Conservation (phyloP, 2,329 filamentous ascomycete species). For the Claviceps capensis region DNA sequence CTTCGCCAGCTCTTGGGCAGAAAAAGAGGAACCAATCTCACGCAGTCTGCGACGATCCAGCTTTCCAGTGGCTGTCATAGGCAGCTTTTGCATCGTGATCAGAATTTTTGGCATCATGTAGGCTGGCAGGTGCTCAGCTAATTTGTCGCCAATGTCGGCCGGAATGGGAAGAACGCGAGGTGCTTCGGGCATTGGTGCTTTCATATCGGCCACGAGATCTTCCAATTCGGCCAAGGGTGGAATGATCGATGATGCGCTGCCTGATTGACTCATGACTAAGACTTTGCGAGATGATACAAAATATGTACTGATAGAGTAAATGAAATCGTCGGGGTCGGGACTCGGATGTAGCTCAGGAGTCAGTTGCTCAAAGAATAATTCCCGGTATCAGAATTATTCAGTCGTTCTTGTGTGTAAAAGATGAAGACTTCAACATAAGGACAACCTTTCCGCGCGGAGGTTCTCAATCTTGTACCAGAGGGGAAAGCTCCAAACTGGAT, state of each 20-base stretch:
- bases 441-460: too few species aligned
- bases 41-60: conserved; percentile 29
- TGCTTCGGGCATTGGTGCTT: neutral
- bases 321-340: too few species aligned
- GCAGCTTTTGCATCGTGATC: conserved; percentile 26
- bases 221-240: neutral
- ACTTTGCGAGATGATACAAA: neutral
- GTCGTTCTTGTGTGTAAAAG: too few species aligned
- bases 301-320: neutral
- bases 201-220: neutral
- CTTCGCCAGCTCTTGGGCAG: neutral
- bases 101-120: conserved; percentile 31
- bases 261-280: neutral
- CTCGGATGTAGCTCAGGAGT: too few species aligned
- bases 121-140: conserved; percentile 15
- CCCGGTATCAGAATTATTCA: too few species aligned
- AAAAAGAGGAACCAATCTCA: conserved; percentile 18
- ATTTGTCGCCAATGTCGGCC: conserved; percentile 12
- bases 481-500: too few species aligned
- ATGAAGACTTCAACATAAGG: too few species aligned
- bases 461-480: too few species aligned
- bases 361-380: too few species aligned
- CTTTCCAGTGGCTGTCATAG: conserved; percentile 28
- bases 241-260: neutral
- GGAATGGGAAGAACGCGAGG: neutral